Base-by-base conservation (phyloP, 345 rosid genomes). In the Syzygium aqueum region DNA sequence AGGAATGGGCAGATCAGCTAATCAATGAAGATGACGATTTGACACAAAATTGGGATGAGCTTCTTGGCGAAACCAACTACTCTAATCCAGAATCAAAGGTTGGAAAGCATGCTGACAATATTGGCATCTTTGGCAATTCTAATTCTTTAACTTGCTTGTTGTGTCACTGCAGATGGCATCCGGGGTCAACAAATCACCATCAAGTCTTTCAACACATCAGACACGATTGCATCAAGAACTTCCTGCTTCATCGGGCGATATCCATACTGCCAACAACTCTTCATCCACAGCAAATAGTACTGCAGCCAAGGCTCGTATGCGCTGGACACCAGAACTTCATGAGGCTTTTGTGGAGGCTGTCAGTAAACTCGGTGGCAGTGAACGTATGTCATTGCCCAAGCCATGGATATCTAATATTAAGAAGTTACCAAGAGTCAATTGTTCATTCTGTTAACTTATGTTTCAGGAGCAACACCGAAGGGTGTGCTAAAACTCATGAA, bases 321-420 rank as follows among this genome's bases (percentile, higher is more conserved):
- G 98, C 57, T 97, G 99, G 99, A 97, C 98, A 11, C 97, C 94
- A 49, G 98, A 96, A 88, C 96, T 93, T 90, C 99, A 97, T 82
- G 98, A 97, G 88, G 93, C 95, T 87, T 97, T 97, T 90, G 97
- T 97, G 90, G 98, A 97, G 37, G 96, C 98, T 91, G 96, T 96
- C 88, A 92, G 92, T 89, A 93, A 90, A 85, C 97, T 97, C 21
- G 99, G 99, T 87, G 99, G 99, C 85, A 90, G 95, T 85, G 95
- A 96, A 85, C 92, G 99, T 96, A 80, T 51, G 96, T 87, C 49
- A 84, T 40, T 84, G 49, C 19, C 43, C 65, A 53, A 11, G n/a
- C 57, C 19, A 17, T 52, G 27, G 27, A 19, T 84, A 51, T 51
- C 15, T 51, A 84, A 53, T 33, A 16, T 84, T 53, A 51, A 73